These are phyloP conservation scores for Teunomyces kruisii DNA, from an alignment of 805 yeast genomes.

Conservation along the genomic window DNA sequence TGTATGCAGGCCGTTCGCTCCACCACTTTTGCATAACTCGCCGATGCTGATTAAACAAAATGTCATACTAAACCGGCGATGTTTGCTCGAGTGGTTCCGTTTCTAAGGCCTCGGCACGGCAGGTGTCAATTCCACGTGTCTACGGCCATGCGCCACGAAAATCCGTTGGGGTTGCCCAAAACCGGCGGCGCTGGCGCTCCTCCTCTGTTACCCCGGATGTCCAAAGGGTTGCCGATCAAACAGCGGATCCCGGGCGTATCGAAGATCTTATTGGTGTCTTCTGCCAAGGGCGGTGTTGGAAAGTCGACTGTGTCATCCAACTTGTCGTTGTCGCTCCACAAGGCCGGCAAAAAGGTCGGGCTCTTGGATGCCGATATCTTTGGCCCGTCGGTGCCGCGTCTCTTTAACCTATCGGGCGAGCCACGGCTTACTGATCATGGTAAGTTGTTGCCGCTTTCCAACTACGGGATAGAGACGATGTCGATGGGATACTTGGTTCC, in stretches of 20 bases:
- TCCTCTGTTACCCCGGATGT: constrained; percentile 40
- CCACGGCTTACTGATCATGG: constrained; percentile 57
- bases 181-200: constrained; percentile 10
- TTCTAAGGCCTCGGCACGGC: background rate
- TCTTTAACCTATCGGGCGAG: constrained; percentile 68
- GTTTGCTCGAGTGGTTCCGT: background rate
- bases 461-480: constrained; percentile 81
- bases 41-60: no score
- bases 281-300: constrained; percentile 83
- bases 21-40: no score
- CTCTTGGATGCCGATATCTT: constrained; percentile 78
- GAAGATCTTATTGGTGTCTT: constrained; percentile 63
- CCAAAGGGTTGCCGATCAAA: constrained; percentile 56
- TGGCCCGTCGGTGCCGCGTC: constrained; percentile 80
- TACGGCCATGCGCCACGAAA: constrained; percentile 26
- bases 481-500: constrained; percentile 81
- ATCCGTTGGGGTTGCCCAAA: constrained; percentile 42
- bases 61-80: no score
- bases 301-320: constrained; percentile 75
- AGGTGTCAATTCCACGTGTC: background rate
- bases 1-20: no score
- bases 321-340: constrained; percentile 60
- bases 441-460: constrained; percentile 61
- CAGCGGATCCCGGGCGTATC: constrained; percentile 59
- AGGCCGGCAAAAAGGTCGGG: constrained; percentile 58